phyloP scores from a whole-genome alignment of 345 rosid species.

The Gossypium bickii region DNA sequence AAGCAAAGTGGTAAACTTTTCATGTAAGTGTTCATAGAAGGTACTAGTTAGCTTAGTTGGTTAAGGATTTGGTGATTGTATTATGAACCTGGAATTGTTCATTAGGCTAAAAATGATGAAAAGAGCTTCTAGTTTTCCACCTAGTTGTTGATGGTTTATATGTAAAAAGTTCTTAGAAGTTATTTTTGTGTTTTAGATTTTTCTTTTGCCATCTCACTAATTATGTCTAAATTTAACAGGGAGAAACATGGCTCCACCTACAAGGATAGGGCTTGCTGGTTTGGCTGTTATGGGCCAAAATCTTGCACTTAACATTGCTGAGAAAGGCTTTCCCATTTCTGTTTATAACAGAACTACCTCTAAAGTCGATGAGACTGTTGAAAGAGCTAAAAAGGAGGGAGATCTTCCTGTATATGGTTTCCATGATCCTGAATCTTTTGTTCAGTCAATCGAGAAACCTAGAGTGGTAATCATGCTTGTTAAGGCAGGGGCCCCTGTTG shows the following conservation, averaged over 20 bases:
- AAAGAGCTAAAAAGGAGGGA: slow-evolving; percentile 85
- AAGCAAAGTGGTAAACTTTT: background rate
- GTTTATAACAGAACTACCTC: slow-evolving; percentile 89
- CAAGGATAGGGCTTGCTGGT: slow-evolving; percentile 95
- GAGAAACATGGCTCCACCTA: slow-evolving; percentile 55
- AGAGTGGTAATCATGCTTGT: slow-evolving; percentile 95
- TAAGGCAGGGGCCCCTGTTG: slow-evolving; percentile 94
- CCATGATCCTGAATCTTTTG: slow-evolving; percentile 82
- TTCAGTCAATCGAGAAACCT: slow-evolving; percentile 78
- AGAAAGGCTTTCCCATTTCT: slow-evolving; percentile 94
- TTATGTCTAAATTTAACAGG: slow-evolving; percentile 24
- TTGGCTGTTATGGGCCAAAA: slow-evolving; percentile 98
- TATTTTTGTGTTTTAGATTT: background rate
- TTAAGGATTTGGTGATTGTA: background rate
- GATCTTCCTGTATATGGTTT: slow-evolving; percentile 74
- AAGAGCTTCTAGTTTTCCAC: background rate
- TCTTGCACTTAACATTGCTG: slow-evolving; percentile 88
- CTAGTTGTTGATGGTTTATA: background rate
- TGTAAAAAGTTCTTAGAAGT: background rate
- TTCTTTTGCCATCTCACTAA: slow-evolving; percentile 16
- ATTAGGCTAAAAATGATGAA: background rate
- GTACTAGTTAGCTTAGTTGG: background rate
- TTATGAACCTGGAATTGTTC: background rate
- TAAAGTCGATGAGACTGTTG: slow-evolving; percentile 90
- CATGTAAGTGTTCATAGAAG: background rate